These are phyloP conservation scores for Ettlia oleoabundans DNA, from an alignment of 139 green algal genomes.

Conservation along the genomic window DNA sequence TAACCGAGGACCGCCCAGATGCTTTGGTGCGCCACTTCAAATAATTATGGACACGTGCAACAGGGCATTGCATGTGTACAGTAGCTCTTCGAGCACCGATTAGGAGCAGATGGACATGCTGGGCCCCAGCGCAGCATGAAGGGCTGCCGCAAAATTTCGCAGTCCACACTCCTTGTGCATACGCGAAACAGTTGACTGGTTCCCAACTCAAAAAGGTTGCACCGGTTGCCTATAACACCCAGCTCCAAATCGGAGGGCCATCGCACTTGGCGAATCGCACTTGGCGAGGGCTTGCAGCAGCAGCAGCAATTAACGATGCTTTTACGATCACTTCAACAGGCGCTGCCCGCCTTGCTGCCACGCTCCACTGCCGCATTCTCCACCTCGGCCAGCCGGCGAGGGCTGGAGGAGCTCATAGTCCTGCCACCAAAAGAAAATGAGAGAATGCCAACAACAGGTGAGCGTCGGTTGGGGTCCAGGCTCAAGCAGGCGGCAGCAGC, in stretches of 20 bases:
- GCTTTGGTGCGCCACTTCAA: not conserved
- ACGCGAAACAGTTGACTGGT: too few relatives aligned
- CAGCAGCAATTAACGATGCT: not conserved
- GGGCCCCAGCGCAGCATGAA: too few relatives aligned
- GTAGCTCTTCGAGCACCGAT: too few relatives aligned
- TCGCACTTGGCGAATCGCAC: not conserved
- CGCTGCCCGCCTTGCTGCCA: constrained; percentile 17
- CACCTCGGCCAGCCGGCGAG: constrained; percentile 1
- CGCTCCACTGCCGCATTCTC: constrained; percentile 7
- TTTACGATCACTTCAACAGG: constrained; percentile 2
- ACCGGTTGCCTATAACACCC: too few relatives aligned
- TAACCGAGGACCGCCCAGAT: not conserved
- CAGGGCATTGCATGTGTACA: too few relatives aligned
- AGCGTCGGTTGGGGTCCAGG: not conserved
- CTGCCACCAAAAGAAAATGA: constrained; percentile 20
- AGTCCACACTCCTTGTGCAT: too few relatives aligned
- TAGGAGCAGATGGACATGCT: too few relatives aligned
- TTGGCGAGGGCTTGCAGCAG: too few relatives aligned
- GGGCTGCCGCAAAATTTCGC: too few relatives aligned
- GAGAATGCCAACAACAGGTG: not conserved
- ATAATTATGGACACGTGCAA: too few relatives aligned
- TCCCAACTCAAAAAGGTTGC: too few relatives aligned
- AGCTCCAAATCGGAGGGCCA: not conserved
- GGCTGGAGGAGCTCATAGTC: constrained; percentile 36
- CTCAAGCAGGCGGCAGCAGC: not conserved